These are phyloP conservation scores for Leccinum fallax DNA, from an alignment of 1,284 basidiomycete genomes.

Conservation along the genomic window DNA sequence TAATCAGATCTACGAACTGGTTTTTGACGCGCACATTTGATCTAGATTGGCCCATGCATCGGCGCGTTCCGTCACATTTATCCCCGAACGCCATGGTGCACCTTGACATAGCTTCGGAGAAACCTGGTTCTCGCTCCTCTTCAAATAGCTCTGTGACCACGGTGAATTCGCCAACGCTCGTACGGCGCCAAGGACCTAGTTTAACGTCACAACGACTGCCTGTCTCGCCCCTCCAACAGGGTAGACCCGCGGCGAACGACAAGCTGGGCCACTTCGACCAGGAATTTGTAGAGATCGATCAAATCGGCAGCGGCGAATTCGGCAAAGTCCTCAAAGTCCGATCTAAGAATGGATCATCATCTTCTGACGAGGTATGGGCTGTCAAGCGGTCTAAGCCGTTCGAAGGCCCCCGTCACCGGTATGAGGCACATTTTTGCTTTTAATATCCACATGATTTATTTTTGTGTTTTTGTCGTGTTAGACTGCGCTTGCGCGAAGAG, in stretches of 20 bases:
- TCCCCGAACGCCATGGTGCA: slow-evolving; percentile 38
- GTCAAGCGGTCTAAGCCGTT: slow-evolving; percentile 96
- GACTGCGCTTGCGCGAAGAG: slow-evolving; percentile 91
- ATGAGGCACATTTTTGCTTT: slow-evolving; percentile 9
- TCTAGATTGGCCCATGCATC: slow-evolving; percentile 54
- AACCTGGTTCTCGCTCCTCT: slow-evolving; percentile 57
- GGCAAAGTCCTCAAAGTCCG: slow-evolving; percentile 92
- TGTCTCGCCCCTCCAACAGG: slow-evolving; percentile 18
- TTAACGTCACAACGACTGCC: slow-evolving; percentile 20
- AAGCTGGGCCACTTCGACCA: slow-evolving; percentile 68
- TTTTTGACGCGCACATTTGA: slow-evolving; percentile 13
- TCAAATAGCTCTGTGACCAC: slow-evolving; percentile 50
- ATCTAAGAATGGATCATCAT: slow-evolving; percentile 52
- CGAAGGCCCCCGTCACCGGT: slow-evolving; percentile 91
- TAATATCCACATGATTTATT: slow-evolving; percentile 17
- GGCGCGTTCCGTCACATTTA: slow-evolving; percentile 43
- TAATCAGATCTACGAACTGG: slow-evolving; percentile 14
- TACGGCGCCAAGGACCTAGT: slow-evolving; percentile 26
- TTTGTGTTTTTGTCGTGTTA: slow-evolving; percentile 36
- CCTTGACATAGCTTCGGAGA: slow-evolving; percentile 43
- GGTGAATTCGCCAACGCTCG: slow-evolving; percentile 40
- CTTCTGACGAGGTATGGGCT: slow-evolving; percentile 67
- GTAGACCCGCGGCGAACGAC: slow-evolving; percentile 13
- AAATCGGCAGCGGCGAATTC: slow-evolving; percentile 92
- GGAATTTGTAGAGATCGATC: slow-evolving; percentile 80